Percentiles rank a stretch among this genome's conserved stretches.
These are phyloP conservation scores for Trypanosoma melophagium DNA, from an alignment of 208 protist genomes.

Conservation along the genomic window DNA sequence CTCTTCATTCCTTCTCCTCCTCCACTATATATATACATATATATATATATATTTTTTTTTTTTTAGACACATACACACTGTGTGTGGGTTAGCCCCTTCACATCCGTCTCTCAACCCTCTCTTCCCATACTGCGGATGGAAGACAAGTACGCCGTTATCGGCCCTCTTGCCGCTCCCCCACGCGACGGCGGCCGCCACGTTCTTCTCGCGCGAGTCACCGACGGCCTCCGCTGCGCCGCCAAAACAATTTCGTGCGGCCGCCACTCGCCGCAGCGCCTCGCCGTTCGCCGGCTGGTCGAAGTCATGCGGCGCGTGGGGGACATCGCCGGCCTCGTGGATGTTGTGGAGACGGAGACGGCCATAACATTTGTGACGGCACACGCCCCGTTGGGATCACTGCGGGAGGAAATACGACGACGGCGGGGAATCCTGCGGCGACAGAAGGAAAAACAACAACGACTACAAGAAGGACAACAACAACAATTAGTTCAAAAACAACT, in stretches of 20 bases:
- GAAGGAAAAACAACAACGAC: too few relatives aligned
- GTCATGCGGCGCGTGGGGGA: not conserved
- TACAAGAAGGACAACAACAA: too few relatives aligned
- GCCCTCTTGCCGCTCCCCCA: not conserved
- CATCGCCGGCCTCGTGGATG: not conserved
- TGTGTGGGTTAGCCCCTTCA: too few relatives aligned
- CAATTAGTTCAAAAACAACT: not conserved
- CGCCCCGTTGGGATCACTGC: conserved; percentile 1
- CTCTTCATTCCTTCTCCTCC: not conserved
- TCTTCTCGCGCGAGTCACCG: not conserved
- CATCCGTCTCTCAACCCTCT: too few relatives aligned
- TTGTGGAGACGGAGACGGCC: not conserved
- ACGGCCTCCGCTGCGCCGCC: not conserved
- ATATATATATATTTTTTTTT: not conserved
- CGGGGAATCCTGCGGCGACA: not conserved
- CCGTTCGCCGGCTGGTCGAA: not conserved
- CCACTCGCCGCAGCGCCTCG: not conserved
- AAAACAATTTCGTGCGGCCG: not conserved
- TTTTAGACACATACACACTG: not conserved
- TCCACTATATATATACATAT: not conserved
- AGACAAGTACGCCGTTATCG: not conserved
- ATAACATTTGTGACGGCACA: not conserved
- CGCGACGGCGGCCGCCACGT: not conserved
- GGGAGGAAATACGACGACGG: conserved; percentile 1
- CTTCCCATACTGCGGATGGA: too few relatives aligned